Percentiles rank a stretch among this genome's conserved stretches.
Conservation (phyloP, 768 basidiomycete species). For the Termitomyces titanicus region DNA sequence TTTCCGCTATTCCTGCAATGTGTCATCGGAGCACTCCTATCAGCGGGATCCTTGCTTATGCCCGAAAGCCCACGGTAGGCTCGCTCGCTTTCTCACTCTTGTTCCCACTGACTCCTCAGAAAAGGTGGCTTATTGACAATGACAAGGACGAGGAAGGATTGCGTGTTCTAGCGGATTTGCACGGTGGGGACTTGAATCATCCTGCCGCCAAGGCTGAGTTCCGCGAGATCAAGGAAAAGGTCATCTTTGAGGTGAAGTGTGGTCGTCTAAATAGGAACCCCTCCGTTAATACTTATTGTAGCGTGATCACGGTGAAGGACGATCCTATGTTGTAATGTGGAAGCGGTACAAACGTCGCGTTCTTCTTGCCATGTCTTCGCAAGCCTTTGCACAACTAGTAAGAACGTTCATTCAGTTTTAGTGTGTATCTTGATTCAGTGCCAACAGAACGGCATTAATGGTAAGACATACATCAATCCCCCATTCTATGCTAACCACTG, state of each 20-base stretch:
- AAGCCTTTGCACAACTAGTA: conserved; percentile 32
- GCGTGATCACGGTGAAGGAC: conserved; percentile 74
- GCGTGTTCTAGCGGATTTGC: conserved; percentile 81
- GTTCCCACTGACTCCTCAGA: not conserved
- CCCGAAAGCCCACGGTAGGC: conserved; percentile 79
- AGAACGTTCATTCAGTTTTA: not conserved
- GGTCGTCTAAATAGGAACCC: not conserved
- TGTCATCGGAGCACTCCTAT: conserved; percentile 73
- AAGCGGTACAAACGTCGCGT: conserved; percentile 81
- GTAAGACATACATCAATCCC: conserved; percentile 31
- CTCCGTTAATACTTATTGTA: conserved; percentile 22
- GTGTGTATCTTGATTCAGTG: not conserved
- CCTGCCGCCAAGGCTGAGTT: conserved; percentile 73
- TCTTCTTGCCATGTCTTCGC: conserved; percentile 92
- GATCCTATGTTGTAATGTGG: conserved; percentile 83
- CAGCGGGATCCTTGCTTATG: conserved; percentile 72
- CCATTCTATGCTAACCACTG: not conserved
- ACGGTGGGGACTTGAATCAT: conserved; percentile 75
- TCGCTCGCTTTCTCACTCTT: not conserved
- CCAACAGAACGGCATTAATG: conserved; percentile 87
- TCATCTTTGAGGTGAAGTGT: conserved; percentile 57
- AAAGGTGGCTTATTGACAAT: conserved; percentile 85
- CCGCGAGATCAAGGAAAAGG: conserved; percentile 82
- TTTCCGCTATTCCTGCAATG: conserved; percentile 81
- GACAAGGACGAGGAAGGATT: conserved; percentile 83